Evolutionary conservation across 176 grass and related monocot species (phyloP).

Genomic region (Luzula sylvatica): DNA sequence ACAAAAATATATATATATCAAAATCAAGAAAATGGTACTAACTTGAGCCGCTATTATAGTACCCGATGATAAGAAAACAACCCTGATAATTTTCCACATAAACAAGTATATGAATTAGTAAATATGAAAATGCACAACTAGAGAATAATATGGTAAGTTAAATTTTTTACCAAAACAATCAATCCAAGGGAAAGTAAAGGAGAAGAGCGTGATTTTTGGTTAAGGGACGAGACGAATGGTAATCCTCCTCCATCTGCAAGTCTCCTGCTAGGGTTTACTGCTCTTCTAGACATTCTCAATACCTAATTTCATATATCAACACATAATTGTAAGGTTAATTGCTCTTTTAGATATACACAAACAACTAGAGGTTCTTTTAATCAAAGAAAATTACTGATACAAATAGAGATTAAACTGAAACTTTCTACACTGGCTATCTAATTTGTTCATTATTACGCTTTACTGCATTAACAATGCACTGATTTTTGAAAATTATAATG

Average conservation of each 20-base stretch:
- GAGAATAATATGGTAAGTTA: not conserved
- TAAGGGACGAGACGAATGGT: conserved; percentile 50
- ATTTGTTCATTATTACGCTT: too few species aligned
- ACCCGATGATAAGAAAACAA: conserved; percentile 61
- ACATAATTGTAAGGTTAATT: too few species aligned
- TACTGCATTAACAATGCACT: too few species aligned
- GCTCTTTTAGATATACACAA: too few species aligned
- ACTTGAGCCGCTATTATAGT: conserved; percentile 64
- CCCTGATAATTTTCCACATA: conserved; percentile 29
- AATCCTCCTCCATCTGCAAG: conserved; percentile 33
- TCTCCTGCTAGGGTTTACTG: conserved; percentile 67
- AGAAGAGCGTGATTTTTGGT: conserved; percentile 65
- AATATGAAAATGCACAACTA: not conserved
- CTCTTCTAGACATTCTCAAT: conserved; percentile 50
- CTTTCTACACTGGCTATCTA: too few species aligned
- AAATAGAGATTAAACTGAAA: too few species aligned
- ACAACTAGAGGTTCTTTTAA: too few species aligned
- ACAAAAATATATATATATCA: not conserved
- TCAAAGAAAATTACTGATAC: too few species aligned
- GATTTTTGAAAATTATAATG: not conserved
- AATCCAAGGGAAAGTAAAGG: conserved; percentile 65
- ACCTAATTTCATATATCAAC: not conserved
- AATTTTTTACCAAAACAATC: conserved; percentile 42
- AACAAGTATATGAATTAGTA: not conserved
- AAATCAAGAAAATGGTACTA: conserved; percentile 6